Base-by-base conservation (phyloP, 140 eudicot species). In the Stevia rebaudiana region DNA sequence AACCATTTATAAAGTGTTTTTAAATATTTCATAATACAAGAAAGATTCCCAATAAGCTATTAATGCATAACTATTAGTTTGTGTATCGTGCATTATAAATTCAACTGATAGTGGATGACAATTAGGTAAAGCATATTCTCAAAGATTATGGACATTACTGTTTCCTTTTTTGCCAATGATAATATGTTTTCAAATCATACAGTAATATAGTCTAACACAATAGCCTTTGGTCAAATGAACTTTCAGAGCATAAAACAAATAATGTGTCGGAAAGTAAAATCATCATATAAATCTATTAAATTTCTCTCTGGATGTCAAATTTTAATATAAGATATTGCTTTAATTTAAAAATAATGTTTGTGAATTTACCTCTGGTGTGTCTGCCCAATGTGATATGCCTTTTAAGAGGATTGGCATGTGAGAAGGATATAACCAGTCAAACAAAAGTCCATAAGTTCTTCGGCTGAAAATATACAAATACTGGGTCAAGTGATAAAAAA, bases 381-480 rank as follows among this genome's bases (percentile, higher is more conserved):
- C 96, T 63, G 96, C 95, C 98, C 96, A 91, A 68, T 82, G 88
- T 58, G 98, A 74, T 49, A 91, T 81, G 50, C 95, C 96, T 75
- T 79, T 87, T 57, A 87, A 67, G 60, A 91, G 86, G 50, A 91
- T 66, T 21, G 95, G 95, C 91, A 88, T 87, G 80, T 81, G 98
- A 53, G 89, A 76, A 18, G 98, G 96, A 83, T 87, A 91, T 55
- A 91, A 68, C 98, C 98, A 91, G 73, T 88, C 96, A 82, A 91
- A 91, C 68, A 91, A 67, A 69, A 87, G 86, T 52, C 95, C 96
- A 71, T 83, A 92, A 5, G 86, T 85, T 68, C 96, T 79, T 73
- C 95, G 95, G 64, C 98, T 92, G 86, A 59, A 75, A 83, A 62
- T 49, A 52, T 56, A 13, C 12, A 56, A 69, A 30, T 39, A 63